A percentile compares a stretch with the other conserved stretches of the same genome.
phyloP scores from a whole-genome alignment of 2,329 filamentous ascomycete genomes.

The Dactylellina cionopaga region DNA sequence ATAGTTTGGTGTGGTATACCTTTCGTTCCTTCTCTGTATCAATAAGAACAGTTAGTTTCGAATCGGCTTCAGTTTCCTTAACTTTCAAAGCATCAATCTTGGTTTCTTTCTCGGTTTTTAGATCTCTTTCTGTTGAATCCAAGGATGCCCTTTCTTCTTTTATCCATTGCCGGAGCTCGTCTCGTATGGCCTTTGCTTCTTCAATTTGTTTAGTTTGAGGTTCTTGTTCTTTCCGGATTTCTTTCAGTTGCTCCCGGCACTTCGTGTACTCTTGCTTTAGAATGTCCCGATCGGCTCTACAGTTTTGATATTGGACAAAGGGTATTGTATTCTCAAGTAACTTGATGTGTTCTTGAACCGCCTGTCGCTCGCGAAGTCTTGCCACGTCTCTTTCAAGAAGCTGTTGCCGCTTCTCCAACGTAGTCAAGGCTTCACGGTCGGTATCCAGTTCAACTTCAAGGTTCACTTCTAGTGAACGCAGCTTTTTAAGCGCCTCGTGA shows the following conservation, averaged over 20 bases:
- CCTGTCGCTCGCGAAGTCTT: constrained; percentile 78
- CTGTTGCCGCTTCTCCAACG: constrained; percentile 76
- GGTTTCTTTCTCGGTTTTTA: constrained; percentile 57
- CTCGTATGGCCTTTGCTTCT: constrained; percentile 70
- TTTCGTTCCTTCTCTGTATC: constrained; percentile 25
- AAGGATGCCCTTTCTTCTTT: constrained; percentile 68
- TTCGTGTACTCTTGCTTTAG: constrained; percentile 68
- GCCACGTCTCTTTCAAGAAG: constrained; percentile 83
- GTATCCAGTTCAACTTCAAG: constrained; percentile 68
- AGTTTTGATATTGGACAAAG: constrained; percentile 72
- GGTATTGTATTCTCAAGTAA: constrained; percentile 74
- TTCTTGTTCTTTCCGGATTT: constrained; percentile 70
- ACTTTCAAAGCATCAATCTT: constrained; percentile 64
- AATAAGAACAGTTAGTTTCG: constrained; percentile 11
- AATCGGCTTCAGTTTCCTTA: constrained; percentile 53
- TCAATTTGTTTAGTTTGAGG: constrained; percentile 77
- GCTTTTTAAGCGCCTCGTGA: constrained; percentile 77
- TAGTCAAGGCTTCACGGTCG: constrained; percentile 12
- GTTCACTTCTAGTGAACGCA: constrained; percentile 76
- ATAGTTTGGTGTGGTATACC: constrained; percentile 56
- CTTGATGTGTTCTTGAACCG: constrained; percentile 72
- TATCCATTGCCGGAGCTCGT: constrained; percentile 63
- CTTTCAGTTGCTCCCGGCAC: constrained; percentile 68
- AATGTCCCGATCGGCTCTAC: constrained; percentile 64
- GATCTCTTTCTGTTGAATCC: constrained; percentile 65